A percentile compares a stretch with the other conserved stretches of the same genome.
Evolutionary conservation across 192 early-diverging fungal species (phyloP).

Genomic region (Coemansia sp.): DNA sequence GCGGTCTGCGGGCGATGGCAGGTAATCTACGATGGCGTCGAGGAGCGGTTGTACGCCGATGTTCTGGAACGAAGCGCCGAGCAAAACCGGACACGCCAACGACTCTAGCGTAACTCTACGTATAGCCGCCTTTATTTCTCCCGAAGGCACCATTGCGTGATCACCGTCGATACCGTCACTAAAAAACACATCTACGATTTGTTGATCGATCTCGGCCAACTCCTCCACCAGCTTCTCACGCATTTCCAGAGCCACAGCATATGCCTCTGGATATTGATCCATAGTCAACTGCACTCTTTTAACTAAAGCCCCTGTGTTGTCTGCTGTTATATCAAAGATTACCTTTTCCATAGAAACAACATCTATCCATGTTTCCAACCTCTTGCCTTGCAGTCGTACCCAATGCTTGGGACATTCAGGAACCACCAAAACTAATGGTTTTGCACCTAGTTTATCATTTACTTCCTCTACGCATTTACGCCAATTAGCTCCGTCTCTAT

Average conservation of each 20-base stretch:
- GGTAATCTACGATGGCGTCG: constrained; percentile 82
- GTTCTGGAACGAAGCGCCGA: constrained; percentile 85
- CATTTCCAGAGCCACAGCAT: constrained; percentile 56
- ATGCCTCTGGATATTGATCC: constrained; percentile 26
- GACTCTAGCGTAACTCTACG: constrained; percentile 70
- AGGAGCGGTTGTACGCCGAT: constrained; percentile 91
- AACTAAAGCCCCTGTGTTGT: constrained; percentile 27
- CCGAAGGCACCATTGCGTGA: constrained; percentile 64
- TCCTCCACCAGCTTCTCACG: constrained; percentile 76
- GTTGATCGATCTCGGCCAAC: constrained; percentile 79
- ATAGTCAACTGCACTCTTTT: constrained; percentile 2
- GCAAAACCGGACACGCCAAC: constrained; percentile 78
- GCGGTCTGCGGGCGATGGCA: constrained; percentile 78
- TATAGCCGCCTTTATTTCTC: constrained; percentile 65
- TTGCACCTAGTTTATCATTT: constrained; percentile 56
- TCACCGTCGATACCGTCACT: constrained; percentile 65
- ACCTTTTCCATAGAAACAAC: constrained; percentile 64
- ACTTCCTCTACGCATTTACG: constrained; percentile 50
- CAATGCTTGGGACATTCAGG: constrained; percentile 52
- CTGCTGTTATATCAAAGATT: constrained; percentile 14
- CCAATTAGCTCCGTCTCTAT: constrained; percentile 71
- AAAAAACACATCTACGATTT: constrained; percentile 83
- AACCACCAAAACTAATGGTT: constrained; percentile 72
- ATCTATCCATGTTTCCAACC: constrained; percentile 72
- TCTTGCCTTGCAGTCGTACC: constrained; percentile 25